These are phyloP conservation scores for Globisporangium perplexum DNA, from an alignment of 352 stramenopile species.

Conservation along the genomic window DNA sequence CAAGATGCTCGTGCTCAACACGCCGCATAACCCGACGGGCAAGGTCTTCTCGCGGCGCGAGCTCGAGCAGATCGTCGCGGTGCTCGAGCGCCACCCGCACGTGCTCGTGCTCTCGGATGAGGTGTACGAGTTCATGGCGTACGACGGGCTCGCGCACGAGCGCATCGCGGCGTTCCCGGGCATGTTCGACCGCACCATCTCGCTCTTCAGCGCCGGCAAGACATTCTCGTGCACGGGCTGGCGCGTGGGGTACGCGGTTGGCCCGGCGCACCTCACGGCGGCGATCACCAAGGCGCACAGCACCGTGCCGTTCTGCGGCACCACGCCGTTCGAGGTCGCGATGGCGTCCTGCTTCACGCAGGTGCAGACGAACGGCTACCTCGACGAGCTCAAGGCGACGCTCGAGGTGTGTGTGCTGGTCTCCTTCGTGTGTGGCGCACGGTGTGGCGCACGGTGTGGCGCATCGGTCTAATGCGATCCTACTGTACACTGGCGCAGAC, in stretches of 20 bases:
- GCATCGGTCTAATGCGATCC: neutral
- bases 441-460: neutral
- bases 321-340: conserved; percentile 92
- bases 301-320: conserved; percentile 91
- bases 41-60: conserved; percentile 96
- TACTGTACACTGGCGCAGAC: conserved; percentile 21
- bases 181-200: conserved; percentile 87
- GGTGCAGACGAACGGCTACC: conserved; percentile 86
- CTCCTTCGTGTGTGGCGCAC: neutral
- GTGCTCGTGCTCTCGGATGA: conserved; percentile 96
- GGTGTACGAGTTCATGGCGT: conserved; percentile 98
- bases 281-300: conserved; percentile 79
- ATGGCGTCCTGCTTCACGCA: conserved; percentile 85
- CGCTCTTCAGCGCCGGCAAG: conserved; percentile 92
- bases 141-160: conserved; percentile 64
- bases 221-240: conserved; percentile 93
- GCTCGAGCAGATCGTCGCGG: conserved; percentile 87
- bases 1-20: conserved; percentile 97
- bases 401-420: conserved; percentile 28
- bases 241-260: conserved; percentile 85
- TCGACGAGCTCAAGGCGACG: conserved; percentile 61
- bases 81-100: conserved; percentile 82
- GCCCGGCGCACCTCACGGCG: conserved; percentile 39
- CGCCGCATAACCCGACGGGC: conserved; percentile 98
- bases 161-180: conserved; percentile 73